phyloP scores from a whole-genome alignment of 441 rosid species.

The Adansonia grandidieri region DNA sequence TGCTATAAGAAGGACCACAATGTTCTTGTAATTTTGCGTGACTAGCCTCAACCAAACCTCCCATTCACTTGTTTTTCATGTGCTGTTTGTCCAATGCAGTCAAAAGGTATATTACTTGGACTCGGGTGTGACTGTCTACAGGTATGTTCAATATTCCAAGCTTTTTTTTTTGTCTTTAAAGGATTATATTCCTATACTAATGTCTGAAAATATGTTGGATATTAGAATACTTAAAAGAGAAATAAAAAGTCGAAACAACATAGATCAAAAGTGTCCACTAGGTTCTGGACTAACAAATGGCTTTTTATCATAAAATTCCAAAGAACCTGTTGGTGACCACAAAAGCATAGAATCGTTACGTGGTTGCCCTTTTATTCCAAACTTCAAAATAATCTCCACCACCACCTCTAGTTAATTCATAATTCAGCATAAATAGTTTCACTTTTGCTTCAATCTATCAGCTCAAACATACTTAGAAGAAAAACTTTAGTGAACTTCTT shows the following conservation, averaged over 20 bases:
- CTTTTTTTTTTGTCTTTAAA: too few relatives aligned
- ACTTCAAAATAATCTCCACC: slow-evolving; percentile 39
- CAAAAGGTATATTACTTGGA: too few relatives aligned
- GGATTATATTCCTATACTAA: too few relatives aligned
- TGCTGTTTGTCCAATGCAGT: neutral
- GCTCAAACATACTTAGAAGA: neutral
- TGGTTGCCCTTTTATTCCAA: slow-evolving; percentile 37
- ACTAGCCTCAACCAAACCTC: neutral
- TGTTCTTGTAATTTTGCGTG: slow-evolving; percentile 28
- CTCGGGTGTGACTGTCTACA: too few relatives aligned
- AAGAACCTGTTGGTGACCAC: slow-evolving; percentile 33
- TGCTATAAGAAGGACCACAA: slow-evolving; percentile 15
- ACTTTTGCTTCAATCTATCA: slow-evolving; percentile 24
- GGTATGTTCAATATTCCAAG: too few relatives aligned
- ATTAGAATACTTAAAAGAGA: too few relatives aligned
- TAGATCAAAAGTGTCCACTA: slow-evolving; percentile 27
- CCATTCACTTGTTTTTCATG: slow-evolving; percentile 16
- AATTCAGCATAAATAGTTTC: slow-evolving; percentile 2
- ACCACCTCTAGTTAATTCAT: slow-evolving; percentile 27
- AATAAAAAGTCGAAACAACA: too few relatives aligned
- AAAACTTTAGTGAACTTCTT: neutral
- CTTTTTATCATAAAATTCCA: slow-evolving; percentile 28
- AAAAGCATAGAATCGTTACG: slow-evolving; percentile 24
- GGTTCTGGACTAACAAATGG: slow-evolving; percentile 16
- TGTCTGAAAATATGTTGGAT: too few relatives aligned